These are phyloP conservation scores for Platanus orientalis DNA, from an alignment of 164 flowering plant species.

Conservation along the genomic window DNA sequence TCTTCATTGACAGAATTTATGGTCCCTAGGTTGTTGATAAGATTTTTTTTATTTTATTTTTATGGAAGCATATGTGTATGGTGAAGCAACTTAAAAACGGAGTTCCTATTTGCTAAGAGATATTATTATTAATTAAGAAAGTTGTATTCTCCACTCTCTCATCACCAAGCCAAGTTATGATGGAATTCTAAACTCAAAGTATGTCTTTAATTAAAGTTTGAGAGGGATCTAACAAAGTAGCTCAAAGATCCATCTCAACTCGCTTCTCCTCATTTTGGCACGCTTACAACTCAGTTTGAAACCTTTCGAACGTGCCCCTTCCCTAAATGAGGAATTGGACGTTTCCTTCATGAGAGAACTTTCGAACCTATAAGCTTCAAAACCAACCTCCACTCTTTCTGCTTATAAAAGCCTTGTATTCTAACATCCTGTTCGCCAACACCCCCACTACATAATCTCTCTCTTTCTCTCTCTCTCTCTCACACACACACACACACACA, in stretches of 20 bases:
- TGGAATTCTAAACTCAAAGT: no score
- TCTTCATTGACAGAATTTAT: no score
- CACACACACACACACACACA: no score
- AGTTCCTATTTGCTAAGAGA: constrained; percentile 37
- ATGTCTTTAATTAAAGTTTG: background rate
- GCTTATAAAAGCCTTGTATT: constrained; percentile 24
- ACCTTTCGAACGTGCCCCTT: constrained; percentile 7
- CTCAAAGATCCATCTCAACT: background rate
- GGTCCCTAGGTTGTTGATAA: no score
- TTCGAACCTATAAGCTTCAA: constrained; percentile 18
- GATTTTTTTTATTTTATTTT: no score
- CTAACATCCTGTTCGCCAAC: background rate
- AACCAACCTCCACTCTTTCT: constrained; percentile 3
- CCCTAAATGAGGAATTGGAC: constrained; percentile 7
- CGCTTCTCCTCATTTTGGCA: background rate
- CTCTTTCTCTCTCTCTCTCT: constrained; percentile 10
- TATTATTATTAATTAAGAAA: constrained; percentile 24
- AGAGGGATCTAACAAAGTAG: background rate
- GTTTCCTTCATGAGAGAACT: background rate
- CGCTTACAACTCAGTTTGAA: background rate
- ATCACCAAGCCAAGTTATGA: background rate
- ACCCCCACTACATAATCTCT: background rate
- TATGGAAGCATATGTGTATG: no score
- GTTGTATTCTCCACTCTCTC: constrained; percentile 31
- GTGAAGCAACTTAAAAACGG: constrained; percentile 38